Evolutionary conservation across 2,329 filamentous ascomycete species (phyloP), one percentile per base, ranked within the genome.

Genomic region (Exophiala sideris): DNA sequence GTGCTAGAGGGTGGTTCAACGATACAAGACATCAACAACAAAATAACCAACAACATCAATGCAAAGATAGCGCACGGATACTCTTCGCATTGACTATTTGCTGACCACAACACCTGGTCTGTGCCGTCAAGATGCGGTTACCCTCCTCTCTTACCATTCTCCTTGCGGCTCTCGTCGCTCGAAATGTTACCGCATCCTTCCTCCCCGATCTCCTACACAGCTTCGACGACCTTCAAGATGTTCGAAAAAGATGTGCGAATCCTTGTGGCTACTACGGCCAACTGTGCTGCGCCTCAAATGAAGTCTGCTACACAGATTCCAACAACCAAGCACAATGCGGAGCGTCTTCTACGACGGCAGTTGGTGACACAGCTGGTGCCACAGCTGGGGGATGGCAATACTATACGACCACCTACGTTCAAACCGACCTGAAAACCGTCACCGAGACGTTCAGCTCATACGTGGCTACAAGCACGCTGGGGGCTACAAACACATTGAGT

Each of bases 331-430:
- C 79, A 36, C 70, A 73, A 58, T 82, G 79, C 63, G 64, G 66
- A 32, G 62, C 62, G 21, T 60, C 61, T 48, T 47, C 42, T 14
- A 47, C 52, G 21, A 44, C 41, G 3, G 7, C 24, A 29, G 24
- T 29, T 8, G 24, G 24, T 29, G 24, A 2, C 3, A 63, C 61
- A 5, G 63, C 59, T 9, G 16, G 16, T 18, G 33, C 52, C n/a
- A 58, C 59, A 48, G 64, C 57, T 39, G 68, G 62, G 49, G 64
- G 64, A 11, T 84, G 80, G 79, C 66, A 78, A 57, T 78, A 77
- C 67, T 81, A 73, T 63, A 85, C 82, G 14, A 79, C 79, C 2
- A 82, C 79, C 5, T 83, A 72, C 62, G 73, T 79, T 10, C 75
- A 82, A 65, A 84, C 79, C 10, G 77, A 78, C 48, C 69, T 76